Conservation (phyloP, 2,329 filamentous ascomycete genomes). For the Zasmidium angulare region DNA sequence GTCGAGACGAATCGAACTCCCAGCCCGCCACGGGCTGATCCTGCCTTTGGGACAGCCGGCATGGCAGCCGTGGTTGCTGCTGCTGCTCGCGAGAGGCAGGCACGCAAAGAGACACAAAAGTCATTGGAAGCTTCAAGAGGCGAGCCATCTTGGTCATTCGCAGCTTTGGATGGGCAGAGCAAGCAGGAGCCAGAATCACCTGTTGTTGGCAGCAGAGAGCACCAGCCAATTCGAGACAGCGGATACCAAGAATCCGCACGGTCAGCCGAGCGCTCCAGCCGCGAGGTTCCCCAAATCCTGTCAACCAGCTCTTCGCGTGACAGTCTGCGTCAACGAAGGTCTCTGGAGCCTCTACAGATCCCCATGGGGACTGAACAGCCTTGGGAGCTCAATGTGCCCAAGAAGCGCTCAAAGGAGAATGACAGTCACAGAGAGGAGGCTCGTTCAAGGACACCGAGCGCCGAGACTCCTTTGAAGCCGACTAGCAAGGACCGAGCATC, state of each 20-base stretch:
- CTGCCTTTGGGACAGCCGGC: slow-evolving; percentile 7
- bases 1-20: background rate
- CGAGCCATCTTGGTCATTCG: slow-evolving; percentile 25
- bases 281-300: slow-evolving; percentile 18
- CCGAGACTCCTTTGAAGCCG: slow-evolving; percentile 40
- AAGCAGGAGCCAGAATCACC: slow-evolving; percentile 1
- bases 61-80: slow-evolving; percentile 10
- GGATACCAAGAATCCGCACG: slow-evolving; percentile 40
- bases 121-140: background rate
- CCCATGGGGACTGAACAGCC: slow-evolving; percentile 18
- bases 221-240: slow-evolving; percentile 42
- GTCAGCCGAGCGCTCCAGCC: slow-evolving; percentile 16
- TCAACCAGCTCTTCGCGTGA: slow-evolving; percentile 25
- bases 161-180: slow-evolving; percentile 9
- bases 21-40: background rate
- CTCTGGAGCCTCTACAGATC: slow-evolving; percentile 31
- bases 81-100: slow-evolving; percentile 9
- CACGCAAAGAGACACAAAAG: background rate
- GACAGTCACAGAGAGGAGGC: slow-evolving; percentile 3
- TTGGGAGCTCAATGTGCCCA: slow-evolving; percentile 20
- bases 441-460: slow-evolving; percentile 25
- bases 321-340: slow-evolving; percentile 32
- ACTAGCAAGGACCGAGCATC: slow-evolving; percentile 49
- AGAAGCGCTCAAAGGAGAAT: slow-evolving; percentile 20
- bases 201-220: slow-evolving; percentile 6